Conservation (phyloP, 106 monocot species). For the Amphibolis antarctica region DNA sequence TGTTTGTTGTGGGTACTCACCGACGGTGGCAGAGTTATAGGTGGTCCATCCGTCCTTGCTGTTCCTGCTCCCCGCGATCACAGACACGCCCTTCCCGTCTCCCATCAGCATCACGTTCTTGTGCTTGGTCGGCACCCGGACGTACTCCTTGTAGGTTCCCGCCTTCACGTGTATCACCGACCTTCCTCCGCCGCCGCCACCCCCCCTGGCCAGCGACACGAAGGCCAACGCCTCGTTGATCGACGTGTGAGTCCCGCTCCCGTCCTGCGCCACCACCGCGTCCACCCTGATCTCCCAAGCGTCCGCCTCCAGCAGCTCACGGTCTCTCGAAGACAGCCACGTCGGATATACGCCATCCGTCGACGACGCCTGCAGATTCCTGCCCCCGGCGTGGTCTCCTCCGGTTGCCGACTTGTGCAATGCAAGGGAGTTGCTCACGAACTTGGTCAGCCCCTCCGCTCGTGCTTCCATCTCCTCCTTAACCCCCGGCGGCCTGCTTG, state of each 20-base stretch:
- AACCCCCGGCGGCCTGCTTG: background rate
- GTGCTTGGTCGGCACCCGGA: conserved; percentile 48
- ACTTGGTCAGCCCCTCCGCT: conserved; percentile 19
- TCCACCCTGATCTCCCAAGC: conserved; percentile 29
- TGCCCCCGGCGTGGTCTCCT: conserved; percentile 4
- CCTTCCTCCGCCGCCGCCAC: conserved; percentile 6
- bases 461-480: conserved; percentile 11
- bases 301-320: conserved; percentile 49
- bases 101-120: conserved; percentile 78
- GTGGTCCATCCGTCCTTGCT: conserved; percentile 39
- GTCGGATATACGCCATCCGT: conserved; percentile 25
- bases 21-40: conserved; percentile 67
- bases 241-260: conserved; percentile 48
- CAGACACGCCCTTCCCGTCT: conserved; percentile 60
- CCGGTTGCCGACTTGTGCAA: conserved; percentile 16
- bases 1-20: too few relatives aligned
- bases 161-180: conserved; percentile 65
- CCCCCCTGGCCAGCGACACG: background rate
- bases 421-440: conserved; percentile 55
- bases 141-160: conserved; percentile 54
- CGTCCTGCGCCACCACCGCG: conserved; percentile 68
- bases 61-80: conserved; percentile 43
- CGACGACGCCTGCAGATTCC: background rate
- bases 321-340: conserved; percentile 46
- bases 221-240: conserved; percentile 55